These are phyloP conservation scores for Sarocladiaceae sp. DNA, from an alignment of 2,329 filamentous ascomycete genomes.

Conservation along the genomic window DNA sequence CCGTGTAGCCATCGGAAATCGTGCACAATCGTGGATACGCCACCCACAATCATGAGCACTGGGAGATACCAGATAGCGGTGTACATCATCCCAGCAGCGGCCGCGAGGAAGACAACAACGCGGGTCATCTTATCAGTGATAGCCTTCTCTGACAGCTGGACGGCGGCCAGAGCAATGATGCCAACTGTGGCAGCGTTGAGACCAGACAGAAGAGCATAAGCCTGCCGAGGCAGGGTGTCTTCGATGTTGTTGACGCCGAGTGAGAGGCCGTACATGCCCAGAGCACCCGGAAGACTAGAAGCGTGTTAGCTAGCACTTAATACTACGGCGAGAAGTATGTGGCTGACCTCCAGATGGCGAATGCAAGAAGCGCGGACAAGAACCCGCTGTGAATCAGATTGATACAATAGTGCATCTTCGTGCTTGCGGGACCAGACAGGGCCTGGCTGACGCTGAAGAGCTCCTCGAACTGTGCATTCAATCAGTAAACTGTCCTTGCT, in stretches of 20 bases:
- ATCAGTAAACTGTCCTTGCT: not conserved
- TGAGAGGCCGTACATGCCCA: constrained; percentile 66
- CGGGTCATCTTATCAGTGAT: constrained; percentile 62
- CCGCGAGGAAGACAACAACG: constrained; percentile 59
- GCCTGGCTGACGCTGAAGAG: constrained; percentile 67
- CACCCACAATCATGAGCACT: constrained; percentile 53
- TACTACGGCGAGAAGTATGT: no score
- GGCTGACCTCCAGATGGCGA: constrained; percentile 62
- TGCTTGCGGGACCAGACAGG: constrained; percentile 62
- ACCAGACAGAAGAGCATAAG: constrained; percentile 67
- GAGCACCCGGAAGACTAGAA: constrained; percentile 60
- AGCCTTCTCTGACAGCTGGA: constrained; percentile 62
- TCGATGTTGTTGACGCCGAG: constrained; percentile 59
- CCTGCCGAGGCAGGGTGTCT: constrained; percentile 53
- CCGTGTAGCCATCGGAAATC: constrained; percentile 12
- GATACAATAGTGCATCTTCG: constrained; percentile 69
- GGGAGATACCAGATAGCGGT: constrained; percentile 76
- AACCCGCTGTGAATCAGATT: constrained; percentile 60
- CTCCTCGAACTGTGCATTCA: constrained; percentile 56
- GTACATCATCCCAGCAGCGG: constrained; percentile 62
- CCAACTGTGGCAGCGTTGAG: constrained; percentile 71
- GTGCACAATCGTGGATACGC: constrained; percentile 27
- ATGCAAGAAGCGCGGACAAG: constrained; percentile 51
- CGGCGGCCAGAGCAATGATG: constrained; percentile 65
- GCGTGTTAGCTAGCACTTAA: no score